These are phyloP conservation scores for Populus davidiana DNA, from an alignment of 345 rosid species.

Conservation along the genomic window DNA sequence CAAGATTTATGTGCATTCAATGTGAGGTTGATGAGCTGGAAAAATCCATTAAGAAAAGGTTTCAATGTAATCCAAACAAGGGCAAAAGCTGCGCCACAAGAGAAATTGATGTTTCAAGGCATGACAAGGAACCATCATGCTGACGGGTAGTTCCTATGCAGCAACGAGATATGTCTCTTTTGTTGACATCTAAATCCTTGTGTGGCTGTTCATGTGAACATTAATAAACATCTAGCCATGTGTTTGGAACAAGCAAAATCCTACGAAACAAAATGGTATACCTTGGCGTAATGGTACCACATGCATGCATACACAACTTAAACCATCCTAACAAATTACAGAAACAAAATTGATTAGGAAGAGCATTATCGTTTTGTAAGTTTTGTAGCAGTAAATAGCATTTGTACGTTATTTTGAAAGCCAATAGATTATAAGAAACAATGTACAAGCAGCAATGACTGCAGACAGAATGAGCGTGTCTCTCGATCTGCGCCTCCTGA, in stretches of 20 bases:
- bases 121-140: slow-evolving; percentile 13
- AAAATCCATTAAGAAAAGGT: background rate
- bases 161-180: background rate
- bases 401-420: slow-evolving; percentile 57
- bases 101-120: background rate
- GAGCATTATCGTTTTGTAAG: slow-evolving; percentile 16
- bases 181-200: background rate
- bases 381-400: slow-evolving; percentile 1
- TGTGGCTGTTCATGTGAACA: background rate
- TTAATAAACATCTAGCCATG: background rate
- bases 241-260: background rate
- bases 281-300: slow-evolving; percentile 15
- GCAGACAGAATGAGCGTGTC: slow-evolving; percentile 88
- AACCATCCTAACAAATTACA: slow-evolving; percentile 34
- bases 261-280: slow-evolving; percentile 1
- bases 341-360: slow-evolving; percentile 32
- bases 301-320: slow-evolving; percentile 11
- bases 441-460: slow-evolving; percentile 86
- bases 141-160: slow-evolving; percentile 2
- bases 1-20: background rate
- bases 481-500: slow-evolving; percentile 74
- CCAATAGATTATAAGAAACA: slow-evolving; percentile 92
- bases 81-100: background rate
- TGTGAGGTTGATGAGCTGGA: background rate
- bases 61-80: slow-evolving; percentile 1